A percentile compares a stretch with the other conserved stretches of the same genome.
Evolutionary conservation across 2,329 filamentous ascomycete species (phyloP).

Genomic region (Tympanopsis confertula): DNA sequence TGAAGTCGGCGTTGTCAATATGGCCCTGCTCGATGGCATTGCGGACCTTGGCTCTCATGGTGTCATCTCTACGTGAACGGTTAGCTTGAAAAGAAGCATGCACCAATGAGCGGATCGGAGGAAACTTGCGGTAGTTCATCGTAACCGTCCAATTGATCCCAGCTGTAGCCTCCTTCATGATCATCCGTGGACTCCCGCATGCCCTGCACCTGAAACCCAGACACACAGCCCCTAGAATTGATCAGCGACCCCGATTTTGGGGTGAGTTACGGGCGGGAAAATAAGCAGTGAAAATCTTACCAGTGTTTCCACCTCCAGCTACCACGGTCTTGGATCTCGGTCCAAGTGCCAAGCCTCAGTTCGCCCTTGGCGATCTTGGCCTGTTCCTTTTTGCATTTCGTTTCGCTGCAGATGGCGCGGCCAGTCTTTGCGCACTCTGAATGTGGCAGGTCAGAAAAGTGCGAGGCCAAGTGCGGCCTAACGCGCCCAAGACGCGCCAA

Average conservation of each 20-base stretch:
- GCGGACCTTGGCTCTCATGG: slow-evolving; percentile 62
- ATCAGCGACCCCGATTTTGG: slow-evolving; percentile 3
- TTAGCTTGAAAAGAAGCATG: slow-evolving; percentile 3
- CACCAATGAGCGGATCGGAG: slow-evolving; percentile 3
- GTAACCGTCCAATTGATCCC: slow-evolving; percentile 66
- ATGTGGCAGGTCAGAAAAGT: too few relatives aligned
- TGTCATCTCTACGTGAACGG: slow-evolving; percentile 27
- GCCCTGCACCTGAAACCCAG: slow-evolving; percentile 7
- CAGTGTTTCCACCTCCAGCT: slow-evolving; percentile 78
- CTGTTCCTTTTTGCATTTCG: slow-evolving; percentile 57
- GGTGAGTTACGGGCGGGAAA: slow-evolving; percentile 1
- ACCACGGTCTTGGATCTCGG: slow-evolving; percentile 48
- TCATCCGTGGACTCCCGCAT: slow-evolving; percentile 18
- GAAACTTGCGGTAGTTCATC: slow-evolving; percentile 54
- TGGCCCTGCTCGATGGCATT: slow-evolving; percentile 66
- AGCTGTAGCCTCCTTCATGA: slow-evolving; percentile 28
- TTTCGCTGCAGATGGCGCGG: slow-evolving; percentile 65
- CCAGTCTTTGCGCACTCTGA: slow-evolving; percentile 62
- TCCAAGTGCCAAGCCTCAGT: slow-evolving; percentile 64
- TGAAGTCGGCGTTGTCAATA: slow-evolving; percentile 78
- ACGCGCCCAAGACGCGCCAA: too few relatives aligned
- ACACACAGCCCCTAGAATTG: slow-evolving; percentile 67
- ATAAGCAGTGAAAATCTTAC: slow-evolving; percentile 33
- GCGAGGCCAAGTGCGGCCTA: too few relatives aligned
- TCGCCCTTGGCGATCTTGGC: slow-evolving; percentile 71